Base-by-base conservation (phyloP, 1,139 yeast genomes). In the Kodamaea sp. region DNA sequence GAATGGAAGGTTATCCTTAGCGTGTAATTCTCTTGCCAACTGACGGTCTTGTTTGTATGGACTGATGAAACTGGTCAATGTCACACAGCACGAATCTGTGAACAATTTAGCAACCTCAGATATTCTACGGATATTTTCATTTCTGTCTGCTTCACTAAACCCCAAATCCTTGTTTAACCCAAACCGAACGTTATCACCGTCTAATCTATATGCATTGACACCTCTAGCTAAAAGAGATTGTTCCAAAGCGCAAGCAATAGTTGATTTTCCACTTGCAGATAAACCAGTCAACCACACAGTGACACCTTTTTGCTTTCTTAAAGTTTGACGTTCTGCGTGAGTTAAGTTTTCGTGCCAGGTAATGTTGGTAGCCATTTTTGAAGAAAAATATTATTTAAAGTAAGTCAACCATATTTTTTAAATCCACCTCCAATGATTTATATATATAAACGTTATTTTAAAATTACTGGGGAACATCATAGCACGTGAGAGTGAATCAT, bases 221-320 rank as follows among this genome's bases (percentile, higher is more conserved):
- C 82, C 79, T 50, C 79, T 70, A 49, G 81, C 78, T 47, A 90
- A 73, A 43, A 90, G 69, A 43, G 79, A 71, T 65, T 86, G 94
- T 63, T 90, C 97, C 43, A 90, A 74, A 6, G 96, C 97, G 61
- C 96, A 86, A 2, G 97, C 97, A 58, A 90, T 85, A 39, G 97
- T 90, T 54, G 92, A 82, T 63, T 90, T 90, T 45, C 97, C 97
- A 39, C 95, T 84, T 6, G 97, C 97, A 45, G 95, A 85, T 49
- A 90, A 75, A 2, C 97, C 97, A 8, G 97, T 90, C 53, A 90
- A 75, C 97, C 97, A 90, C 31, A 90, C 73, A 22, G 97, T 90
- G 44, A 86, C 83, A 37, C 97, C 97, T 46, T 75, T 75, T 68
- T 90, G 97, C 46, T 82, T 81, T 49, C 88, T 79, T 43, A 86